Base-by-base conservation (phyloP, 2,329 filamentous ascomycete species). In the Claviceps capensis region DNA sequence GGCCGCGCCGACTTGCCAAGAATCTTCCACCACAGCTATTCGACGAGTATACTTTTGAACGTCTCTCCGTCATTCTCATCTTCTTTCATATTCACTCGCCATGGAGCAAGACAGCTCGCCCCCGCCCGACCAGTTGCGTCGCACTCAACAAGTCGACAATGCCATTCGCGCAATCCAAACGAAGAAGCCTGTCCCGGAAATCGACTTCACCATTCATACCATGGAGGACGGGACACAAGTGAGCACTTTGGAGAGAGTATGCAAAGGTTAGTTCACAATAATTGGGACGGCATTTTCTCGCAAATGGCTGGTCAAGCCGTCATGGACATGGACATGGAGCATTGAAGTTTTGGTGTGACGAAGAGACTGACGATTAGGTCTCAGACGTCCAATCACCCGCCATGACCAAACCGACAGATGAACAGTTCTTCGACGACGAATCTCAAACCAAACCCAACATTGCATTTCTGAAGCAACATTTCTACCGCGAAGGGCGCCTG, bases 141-240 rank as follows among this genome's bases (percentile, higher is more conserved):
- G 74, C 67, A 76, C 68, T 62, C 67, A 71, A 62, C 82, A 86
- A 69, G 79, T 96, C 65, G 88, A 95, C 73, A 91, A 88, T 80
- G 86, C 88, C 61, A 85, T 91, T 65, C 88, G 87, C 68, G 93
- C 93, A 55, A 89, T 98, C 64, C 83, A 84, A 68, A 82, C 96
- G 63, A 97, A 97, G 84, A 91, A 86, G 75, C 90, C 91, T 51
- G 78, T 94, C 49, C 93, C 93, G 53, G 91, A 97, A 77, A 97
- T 98, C 64, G 93, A 98, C 75, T 98, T 98, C 69, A 94, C 88
- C 52, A 82, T 98, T 65, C 93, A 98, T 71, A 93, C 86, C 56
- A 96, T 97, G 91, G 93, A 98, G 69, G 93, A 98, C 76, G 88
- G 88, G 65, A 83, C 81, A 51, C 88, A 95, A 73, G 93, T 98